Conservation (phyloP, 257 asterid species). For the Jaltomata sinuosa region DNA sequence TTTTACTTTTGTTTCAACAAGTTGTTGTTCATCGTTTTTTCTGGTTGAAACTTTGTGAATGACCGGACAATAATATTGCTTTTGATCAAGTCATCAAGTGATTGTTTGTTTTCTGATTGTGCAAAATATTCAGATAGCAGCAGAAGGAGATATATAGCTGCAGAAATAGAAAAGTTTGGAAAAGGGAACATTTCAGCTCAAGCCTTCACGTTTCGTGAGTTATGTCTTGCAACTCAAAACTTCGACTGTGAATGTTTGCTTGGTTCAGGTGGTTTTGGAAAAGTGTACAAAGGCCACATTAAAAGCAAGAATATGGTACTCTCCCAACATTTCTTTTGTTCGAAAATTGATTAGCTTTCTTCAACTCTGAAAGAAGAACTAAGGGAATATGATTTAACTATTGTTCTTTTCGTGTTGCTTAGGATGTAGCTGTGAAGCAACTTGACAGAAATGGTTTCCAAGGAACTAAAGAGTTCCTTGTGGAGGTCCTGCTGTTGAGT, state of each 20-base stretch:
- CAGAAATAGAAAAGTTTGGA: conserved; percentile 45
- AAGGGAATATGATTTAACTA: background rate
- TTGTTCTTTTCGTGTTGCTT: background rate
- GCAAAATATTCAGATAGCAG: conserved; percentile 38
- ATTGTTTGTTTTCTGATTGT: background rate
- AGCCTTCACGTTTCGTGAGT: conserved; percentile 47
- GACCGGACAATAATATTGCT: background rate
- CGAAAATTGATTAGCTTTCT: background rate
- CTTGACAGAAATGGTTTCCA: conserved; percentile 74
- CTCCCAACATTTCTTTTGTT: background rate
- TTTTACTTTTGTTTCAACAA: background rate
- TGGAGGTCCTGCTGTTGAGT: conserved; percentile 69
- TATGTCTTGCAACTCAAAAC: conserved; percentile 34
- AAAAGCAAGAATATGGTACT: conserved; percentile 28
- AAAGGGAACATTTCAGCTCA: conserved; percentile 46
- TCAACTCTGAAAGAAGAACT: background rate
- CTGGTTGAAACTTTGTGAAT: background rate
- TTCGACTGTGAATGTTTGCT: conserved; percentile 31
- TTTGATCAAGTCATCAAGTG: background rate
- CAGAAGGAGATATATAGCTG: conserved; percentile 39
- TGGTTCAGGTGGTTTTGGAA: conserved; percentile 86
- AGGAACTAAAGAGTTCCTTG: conserved; percentile 68
- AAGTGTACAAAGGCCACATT: conserved; percentile 58
- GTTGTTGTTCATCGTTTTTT: background rate
- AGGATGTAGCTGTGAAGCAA: conserved; percentile 79